Percentiles rank a stretch among this genome's conserved stretches.
Conservation (phyloP, 495 filamentous ascomycete genomes). For the Xeromyces bisporus region DNA sequence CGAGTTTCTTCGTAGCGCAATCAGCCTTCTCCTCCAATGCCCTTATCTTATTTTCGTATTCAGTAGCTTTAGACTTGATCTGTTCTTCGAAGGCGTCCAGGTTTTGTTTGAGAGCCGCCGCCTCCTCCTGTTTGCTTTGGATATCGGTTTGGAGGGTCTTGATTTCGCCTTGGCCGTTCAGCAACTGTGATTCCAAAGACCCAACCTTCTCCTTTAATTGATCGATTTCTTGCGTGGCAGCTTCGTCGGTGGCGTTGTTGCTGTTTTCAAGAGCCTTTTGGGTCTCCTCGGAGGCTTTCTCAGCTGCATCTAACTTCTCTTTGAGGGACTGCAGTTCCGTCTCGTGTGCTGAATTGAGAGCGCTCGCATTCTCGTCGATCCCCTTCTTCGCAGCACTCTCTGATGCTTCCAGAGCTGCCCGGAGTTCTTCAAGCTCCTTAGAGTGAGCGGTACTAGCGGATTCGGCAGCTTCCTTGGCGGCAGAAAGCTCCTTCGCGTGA, state of each 20-base stretch:
- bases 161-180: constrained; percentile 22
- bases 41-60: constrained; percentile 18
- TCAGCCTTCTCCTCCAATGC: constrained; percentile 20
- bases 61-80: constrained; percentile 19
- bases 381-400: constrained; percentile 17
- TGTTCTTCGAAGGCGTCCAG: constrained; percentile 19
- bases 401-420: constrained; percentile 22
- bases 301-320: constrained; percentile 17
- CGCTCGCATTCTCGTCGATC: constrained; percentile 14
- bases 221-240: constrained; percentile 26
- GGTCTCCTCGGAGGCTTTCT: constrained; percentile 17
- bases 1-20: constrained; percentile 17
- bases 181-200: constrained; percentile 21
- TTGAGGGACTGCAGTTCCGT: constrained; percentile 18
- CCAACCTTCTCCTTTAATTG: constrained; percentile 24
- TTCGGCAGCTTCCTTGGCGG: constrained; percentile 19
- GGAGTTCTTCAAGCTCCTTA: constrained; percentile 24
- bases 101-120: constrained; percentile 20
- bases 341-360: constrained; percentile 23
- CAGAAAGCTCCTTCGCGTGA: constrained; percentile 21
- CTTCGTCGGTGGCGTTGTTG: constrained; percentile 17
- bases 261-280: constrained; percentile 23
- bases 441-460: constrained; percentile 16
- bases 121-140: constrained; percentile 22
- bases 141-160: constrained; percentile 26